phyloP scores from a whole-genome alignment of 1,284 basidiomycete genomes.

The Boletellus deceptivus region DNA sequence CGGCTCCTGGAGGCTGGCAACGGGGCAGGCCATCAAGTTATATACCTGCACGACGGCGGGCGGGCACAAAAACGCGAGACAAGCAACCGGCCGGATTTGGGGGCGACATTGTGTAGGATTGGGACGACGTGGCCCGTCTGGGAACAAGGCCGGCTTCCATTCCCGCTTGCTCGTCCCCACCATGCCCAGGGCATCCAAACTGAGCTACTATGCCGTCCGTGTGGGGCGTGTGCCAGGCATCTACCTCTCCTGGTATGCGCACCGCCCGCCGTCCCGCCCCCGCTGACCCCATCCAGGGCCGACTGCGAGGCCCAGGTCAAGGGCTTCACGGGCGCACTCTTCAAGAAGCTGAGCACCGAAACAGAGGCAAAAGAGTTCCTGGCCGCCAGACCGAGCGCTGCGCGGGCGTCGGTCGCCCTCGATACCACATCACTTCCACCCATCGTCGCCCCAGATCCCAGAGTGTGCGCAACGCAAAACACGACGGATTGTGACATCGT shows the following conservation, averaged over 20 bases:
- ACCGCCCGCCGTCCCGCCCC: background rate
- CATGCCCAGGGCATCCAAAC: conserved; percentile 36
- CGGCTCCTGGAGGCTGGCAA: conserved; percentile 13
- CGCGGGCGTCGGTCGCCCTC: conserved; percentile 1
- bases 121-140: background rate
- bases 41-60: conserved; percentile 19
- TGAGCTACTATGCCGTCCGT: conserved; percentile 41
- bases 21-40: conserved; percentile 12
- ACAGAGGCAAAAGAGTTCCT: conserved; percentile 51
- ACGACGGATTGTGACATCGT: conserved; percentile 43
- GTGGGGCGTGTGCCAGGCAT: conserved; percentile 38
- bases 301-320: conserved; percentile 50
- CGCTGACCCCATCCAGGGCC: conserved; percentile 24
- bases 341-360: conserved; percentile 58
- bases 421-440: background rate
- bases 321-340: conserved; percentile 54
- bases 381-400: conserved; percentile 7
- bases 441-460: background rate
- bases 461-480: conserved; percentile 1
- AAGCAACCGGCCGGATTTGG: conserved; percentile 26
- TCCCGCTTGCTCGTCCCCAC: background rate
- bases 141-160: background rate
- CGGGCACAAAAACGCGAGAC: conserved; percentile 16
- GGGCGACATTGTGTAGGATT: conserved; percentile 13
- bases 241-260: conserved; percentile 39